Conservation (phyloP, 129 eudicot species). For the Heracleum sosnowskyi region DNA sequence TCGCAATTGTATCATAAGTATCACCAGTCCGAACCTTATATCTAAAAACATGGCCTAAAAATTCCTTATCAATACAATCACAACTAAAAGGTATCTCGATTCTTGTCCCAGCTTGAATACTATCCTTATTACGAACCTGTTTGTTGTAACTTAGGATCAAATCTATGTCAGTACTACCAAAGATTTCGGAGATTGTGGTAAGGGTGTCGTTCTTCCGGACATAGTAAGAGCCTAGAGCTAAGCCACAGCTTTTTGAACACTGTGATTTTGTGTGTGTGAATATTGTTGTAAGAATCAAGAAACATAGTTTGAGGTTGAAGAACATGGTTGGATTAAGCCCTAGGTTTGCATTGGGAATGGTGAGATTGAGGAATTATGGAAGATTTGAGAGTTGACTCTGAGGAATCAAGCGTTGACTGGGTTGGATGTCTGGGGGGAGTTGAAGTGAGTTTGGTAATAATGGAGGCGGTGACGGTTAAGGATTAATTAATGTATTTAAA, state of each 20-base stretch:
- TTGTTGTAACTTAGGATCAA: conserved; percentile 31
- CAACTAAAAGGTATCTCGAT: conserved; percentile 66
- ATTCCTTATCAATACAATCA: conserved; percentile 40
- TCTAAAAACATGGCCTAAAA: conserved; percentile 48
- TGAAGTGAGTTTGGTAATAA: background rate
- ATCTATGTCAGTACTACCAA: background rate
- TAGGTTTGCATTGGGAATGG: background rate
- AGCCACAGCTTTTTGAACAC: conserved; percentile 50
- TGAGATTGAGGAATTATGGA: background rate
- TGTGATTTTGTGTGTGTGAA: conserved; percentile 18
- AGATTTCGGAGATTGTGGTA: conserved; percentile 25
- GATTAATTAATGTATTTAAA: too few relatives aligned
- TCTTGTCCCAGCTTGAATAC: conserved; percentile 9
- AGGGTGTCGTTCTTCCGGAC: conserved; percentile 18
- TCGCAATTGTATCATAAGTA: conserved; percentile 39
- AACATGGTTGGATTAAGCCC: background rate
- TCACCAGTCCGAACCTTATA: conserved; percentile 29
- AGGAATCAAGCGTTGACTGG: background rate
- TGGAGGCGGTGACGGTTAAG: background rate
- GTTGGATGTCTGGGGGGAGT: background rate
- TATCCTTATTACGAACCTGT: conserved; percentile 37
- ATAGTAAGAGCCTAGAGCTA: conserved; percentile 66
- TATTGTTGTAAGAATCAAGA: background rate
- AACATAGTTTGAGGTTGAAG: conserved; percentile 15
- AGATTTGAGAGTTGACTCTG: background rate